A percentile compares a stretch with the other conserved stretches of the same genome.
Conservation (phyloP, 2,329 filamentous ascomycete genomes). For the Coniochaeta prunicola region DNA sequence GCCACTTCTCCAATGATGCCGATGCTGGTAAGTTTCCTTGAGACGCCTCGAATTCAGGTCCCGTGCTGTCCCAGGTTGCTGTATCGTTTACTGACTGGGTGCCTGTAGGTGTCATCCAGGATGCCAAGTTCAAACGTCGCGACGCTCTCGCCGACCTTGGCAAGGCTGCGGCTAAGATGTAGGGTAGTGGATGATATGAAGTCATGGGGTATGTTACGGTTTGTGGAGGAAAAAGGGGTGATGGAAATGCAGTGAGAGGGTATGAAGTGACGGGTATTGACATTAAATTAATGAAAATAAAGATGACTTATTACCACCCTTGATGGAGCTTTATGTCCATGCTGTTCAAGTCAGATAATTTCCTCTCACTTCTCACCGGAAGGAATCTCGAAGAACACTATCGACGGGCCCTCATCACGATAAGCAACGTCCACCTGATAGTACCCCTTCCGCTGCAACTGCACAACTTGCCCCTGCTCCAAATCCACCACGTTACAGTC, state of each 20-base stretch:
- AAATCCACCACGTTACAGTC: not conserved
- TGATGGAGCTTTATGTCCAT: too few relatives aligned
- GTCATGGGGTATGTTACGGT: not conserved
- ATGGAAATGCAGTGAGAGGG: not conserved
- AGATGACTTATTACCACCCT: too few relatives aligned
- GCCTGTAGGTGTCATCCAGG: slow-evolving; percentile 57
- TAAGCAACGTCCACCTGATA: not conserved
- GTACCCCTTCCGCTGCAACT: not conserved
- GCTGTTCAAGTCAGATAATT: too few relatives aligned
- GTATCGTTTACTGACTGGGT: slow-evolving; percentile 8
- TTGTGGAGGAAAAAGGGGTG: not conserved
- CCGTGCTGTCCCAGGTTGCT: not conserved
- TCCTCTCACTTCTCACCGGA: not conserved
- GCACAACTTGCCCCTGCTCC: not conserved
- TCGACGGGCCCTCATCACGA: not conserved
- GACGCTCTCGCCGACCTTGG: slow-evolving; percentile 63
- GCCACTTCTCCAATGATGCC: slow-evolving; percentile 63
- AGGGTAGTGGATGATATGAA: not conserved
- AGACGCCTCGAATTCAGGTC: too few relatives aligned
- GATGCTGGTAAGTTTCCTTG: slow-evolving; percentile 55
- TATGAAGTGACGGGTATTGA: not conserved
- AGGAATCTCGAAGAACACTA: not conserved
- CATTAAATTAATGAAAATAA: not conserved
- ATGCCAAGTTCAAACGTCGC: slow-evolving; percentile 70
- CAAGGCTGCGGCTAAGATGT: slow-evolving; percentile 33